Base-by-base conservation (phyloP, 306 rosid genomes). In the Crotalaria pallida region DNA sequence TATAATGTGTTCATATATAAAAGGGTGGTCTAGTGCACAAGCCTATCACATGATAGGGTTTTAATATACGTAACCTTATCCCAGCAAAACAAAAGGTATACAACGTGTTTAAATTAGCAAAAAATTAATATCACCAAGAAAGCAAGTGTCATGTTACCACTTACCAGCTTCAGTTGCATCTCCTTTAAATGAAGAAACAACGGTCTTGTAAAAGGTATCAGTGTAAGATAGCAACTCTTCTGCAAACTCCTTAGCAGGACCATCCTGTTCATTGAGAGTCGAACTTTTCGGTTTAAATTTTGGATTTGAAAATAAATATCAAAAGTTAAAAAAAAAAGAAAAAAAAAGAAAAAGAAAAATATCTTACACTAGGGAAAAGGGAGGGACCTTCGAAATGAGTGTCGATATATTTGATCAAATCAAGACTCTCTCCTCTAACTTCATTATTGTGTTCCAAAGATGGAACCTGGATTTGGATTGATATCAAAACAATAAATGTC, bases 381-480 rank as follows among this genome's bases (percentile, higher is more conserved):
- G 96, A 84, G 41, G 96, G 90, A 21, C 90, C 88, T 65, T 79
- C 87, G 63, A 86, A 86, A 71, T 81, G 50, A 62, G 67, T 75
- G 76, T 83, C 87, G 9, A 83, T 83, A 67, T 86, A 89, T 74
- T 74, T 89, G 16, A 86, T 89, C 82, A 89, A 76, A 78, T 84
- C 87, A 51, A 84, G 87, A 77, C 92, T 89, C 82, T 89, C 96
- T 65, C 86, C 90, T 68, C 71, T 83, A 29, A 86, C 78, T 79
- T 79, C 82, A 9, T 86, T 83, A 9, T 86, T 83, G 81, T 86
- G 90, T 58, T 86, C 96, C 52, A 89, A 70, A 51, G 96, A 68
- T 52, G 93, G 88, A 49, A 88, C 84, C 87, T 79, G 31, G 4
- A 66, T 26, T 57, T 41, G 29, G 2, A 57, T 49, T 9, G 29